Evolutionary conservation across 192 early-diverging fungal genomes (phyloP).

Genomic region (Globomyces pollinis-pini): DNA sequence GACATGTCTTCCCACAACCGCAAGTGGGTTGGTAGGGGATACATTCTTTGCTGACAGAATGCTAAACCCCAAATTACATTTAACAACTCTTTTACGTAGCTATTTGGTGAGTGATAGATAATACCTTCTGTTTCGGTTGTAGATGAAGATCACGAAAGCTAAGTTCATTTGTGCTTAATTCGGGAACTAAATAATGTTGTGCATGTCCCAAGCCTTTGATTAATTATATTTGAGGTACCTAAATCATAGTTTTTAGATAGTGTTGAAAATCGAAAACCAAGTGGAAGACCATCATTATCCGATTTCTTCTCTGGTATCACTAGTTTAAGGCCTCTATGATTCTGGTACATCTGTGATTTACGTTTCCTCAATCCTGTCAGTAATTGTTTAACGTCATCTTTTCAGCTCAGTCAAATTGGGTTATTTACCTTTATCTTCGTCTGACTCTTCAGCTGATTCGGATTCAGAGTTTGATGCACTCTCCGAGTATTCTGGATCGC

Average conservation of each 20-base stretch:
- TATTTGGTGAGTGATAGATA: background rate
- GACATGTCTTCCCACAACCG: constrained; percentile 32
- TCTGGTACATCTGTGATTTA: constrained; percentile 2
- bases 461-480: background rate
- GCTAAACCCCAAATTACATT: constrained; percentile 37
- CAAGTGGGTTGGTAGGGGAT: constrained; percentile 2
- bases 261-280: constrained; percentile 17
- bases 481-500: background rate
- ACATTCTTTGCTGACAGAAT: constrained; percentile 31
- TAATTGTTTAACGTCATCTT: background rate
- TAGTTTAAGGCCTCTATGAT: background rate
- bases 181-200: constrained; percentile 7
- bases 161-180: constrained; percentile 13
- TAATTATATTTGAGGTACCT: constrained; percentile 12
- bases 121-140: constrained; percentile 23
- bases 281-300: constrained; percentile 10
- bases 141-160: constrained; percentile 25
- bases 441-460: constrained; percentile 2
- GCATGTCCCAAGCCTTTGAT: constrained; percentile 12
- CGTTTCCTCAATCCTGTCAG: background rate
- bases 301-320: constrained; percentile 7
- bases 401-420: background rate
- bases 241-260: constrained; percentile 8
- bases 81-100: constrained; percentile 14
- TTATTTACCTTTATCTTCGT: background rate